phyloP scores from a whole-genome alignment of 805 yeast species.

The Myxozyma monticola region DNA sequence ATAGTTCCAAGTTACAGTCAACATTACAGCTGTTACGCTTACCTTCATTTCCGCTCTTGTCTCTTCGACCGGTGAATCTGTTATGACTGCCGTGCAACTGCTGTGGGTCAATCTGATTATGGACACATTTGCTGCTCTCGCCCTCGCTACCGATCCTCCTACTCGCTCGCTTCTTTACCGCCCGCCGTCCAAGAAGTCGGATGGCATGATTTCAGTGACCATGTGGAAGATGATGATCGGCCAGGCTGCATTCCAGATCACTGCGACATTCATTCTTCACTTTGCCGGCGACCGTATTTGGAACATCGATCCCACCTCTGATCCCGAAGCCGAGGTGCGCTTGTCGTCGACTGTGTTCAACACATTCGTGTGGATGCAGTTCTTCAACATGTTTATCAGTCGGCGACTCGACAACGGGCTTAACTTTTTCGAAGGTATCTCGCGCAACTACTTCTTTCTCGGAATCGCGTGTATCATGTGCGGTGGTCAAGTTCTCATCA shows the following conservation, averaged over 20 bases:
- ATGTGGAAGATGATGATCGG: conserved; percentile 99
- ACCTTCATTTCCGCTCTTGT: conserved; percentile 94
- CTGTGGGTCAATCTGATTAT: conserved; percentile 96
- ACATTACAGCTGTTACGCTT: conserved; percentile 90
- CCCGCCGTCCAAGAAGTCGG: conserved; percentile 78
- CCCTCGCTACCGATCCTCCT: conserved; percentile 96
- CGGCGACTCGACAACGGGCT: conserved; percentile 83
- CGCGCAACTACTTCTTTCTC: conserved; percentile 80
- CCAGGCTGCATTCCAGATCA: conserved; percentile 75
- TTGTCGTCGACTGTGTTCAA: conserved; percentile 87
- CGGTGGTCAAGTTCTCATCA: conserved; percentile 81
- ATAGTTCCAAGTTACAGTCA: conserved; percentile 86
- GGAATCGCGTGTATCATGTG: conserved; percentile 71
- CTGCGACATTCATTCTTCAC: conserved; percentile 76
- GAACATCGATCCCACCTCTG: conserved; percentile 35
- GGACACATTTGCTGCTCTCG: conserved; percentile 98
- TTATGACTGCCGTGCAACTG: conserved; percentile 93
- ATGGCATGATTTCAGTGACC: conserved; percentile 78
- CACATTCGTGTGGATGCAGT: conserved; percentile 96
- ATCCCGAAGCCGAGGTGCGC: conserved; percentile 53
- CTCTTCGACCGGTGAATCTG: conserved; percentile 74
- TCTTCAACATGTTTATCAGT: conserved; percentile 87
- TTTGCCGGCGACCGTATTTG: conserved; percentile 72
- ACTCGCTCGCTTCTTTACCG: conserved; percentile 75
- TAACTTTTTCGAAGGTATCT: conserved; percentile 79